These are phyloP conservation scores for Gracilaria gracilis DNA, from an alignment of 23 red algal genomes.

Conservation along the genomic window DNA sequence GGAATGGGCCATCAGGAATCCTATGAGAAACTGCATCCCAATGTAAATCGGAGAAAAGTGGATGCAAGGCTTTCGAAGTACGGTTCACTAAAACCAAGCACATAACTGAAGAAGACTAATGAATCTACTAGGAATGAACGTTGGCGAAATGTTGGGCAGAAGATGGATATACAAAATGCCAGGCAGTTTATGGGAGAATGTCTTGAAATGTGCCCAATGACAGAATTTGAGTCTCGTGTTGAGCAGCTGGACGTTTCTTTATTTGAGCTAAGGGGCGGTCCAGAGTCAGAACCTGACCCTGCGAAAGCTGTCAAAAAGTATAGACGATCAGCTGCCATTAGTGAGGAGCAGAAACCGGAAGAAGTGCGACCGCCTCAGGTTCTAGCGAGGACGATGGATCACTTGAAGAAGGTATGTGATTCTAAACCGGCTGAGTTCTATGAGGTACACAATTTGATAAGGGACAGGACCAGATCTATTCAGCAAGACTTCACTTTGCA, in stretches of 20 bases:
- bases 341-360: slow-evolving; percentile 78
- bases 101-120: not conserved
- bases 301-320: slow-evolving; percentile 94
- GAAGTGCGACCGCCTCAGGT: slow-evolving; percentile 81
- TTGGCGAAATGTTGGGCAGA: slow-evolving; percentile 43
- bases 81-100: not conserved
- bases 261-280: slow-evolving; percentile 35
- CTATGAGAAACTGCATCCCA: not conserved
- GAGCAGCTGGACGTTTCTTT: slow-evolving; percentile 61
- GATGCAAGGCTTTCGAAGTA: slow-evolving; percentile 7
- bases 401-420: slow-evolving; percentile 73
- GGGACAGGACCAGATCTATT: slow-evolving; percentile 92
- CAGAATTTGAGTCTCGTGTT: slow-evolving; percentile 70
- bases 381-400: slow-evolving; percentile 83
- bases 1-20: not conserved
- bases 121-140: not conserved
- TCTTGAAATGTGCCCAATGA: slow-evolving; percentile 87
- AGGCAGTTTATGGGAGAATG: slow-evolving; percentile 84
- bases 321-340: slow-evolving; percentile 85
- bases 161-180: slow-evolving; percentile 57
- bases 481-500: slow-evolving; percentile 96
- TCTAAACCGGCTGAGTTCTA: slow-evolving; percentile 54
- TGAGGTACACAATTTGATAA: slow-evolving; percentile 90
- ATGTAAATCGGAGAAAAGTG: slow-evolving; percentile 7
- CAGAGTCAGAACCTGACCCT: slow-evolving; percentile 61